Base-by-base conservation (phyloP, 106 monocot species). In the Dioscorea dumetorum region DNA sequence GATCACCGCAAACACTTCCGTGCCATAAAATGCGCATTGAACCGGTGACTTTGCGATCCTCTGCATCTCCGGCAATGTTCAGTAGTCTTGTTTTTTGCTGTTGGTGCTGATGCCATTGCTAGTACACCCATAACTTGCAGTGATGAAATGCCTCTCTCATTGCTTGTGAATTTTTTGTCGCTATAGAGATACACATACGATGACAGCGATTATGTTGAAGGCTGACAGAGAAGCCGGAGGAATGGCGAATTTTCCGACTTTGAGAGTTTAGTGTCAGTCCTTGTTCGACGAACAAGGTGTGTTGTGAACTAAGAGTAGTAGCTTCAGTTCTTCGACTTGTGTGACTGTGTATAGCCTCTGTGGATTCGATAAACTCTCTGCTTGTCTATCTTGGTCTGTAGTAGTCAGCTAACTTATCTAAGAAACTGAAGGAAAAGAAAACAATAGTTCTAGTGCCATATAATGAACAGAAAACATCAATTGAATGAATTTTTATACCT, bases 271-370 rank as follows among this genome's bases (percentile, higher is more conserved):
- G 73, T 61, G 82, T 85, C 88, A 82, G 82, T 20, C 88, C 88
- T 66, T 89, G 88, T 66, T 89, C 82, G 2, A 89, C 51, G 32
- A 89, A 89, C 85, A 89, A 69, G 31, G 88, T 78, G 17, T 70
- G 79, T 28, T 89, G 88, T 21, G 82, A 78, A 61, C 79, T 76
- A 1, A 89, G 12, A 81, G 57, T 18, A 88, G 70, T 52, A 88
- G 82, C 67, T 88, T 88, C 12, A 88, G 60, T 74, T 88, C 88
- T 50, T 88, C 88, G 11, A 88, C 88, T 57, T 88, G 88, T 3
- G 88, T 88, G 23, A 88, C 73, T 0, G 88, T 88, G 64, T 81
- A 84, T 5, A 88, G 73, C 48, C 49, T 79, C 88, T 84, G 84
- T 12, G 84, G 84, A 71, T 74, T 68, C 15, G 82, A 68, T 49